These are phyloP conservation scores for Zarea fungicola DNA, from an alignment of 2,329 filamentous ascomycete species.

Conservation along the genomic window DNA sequence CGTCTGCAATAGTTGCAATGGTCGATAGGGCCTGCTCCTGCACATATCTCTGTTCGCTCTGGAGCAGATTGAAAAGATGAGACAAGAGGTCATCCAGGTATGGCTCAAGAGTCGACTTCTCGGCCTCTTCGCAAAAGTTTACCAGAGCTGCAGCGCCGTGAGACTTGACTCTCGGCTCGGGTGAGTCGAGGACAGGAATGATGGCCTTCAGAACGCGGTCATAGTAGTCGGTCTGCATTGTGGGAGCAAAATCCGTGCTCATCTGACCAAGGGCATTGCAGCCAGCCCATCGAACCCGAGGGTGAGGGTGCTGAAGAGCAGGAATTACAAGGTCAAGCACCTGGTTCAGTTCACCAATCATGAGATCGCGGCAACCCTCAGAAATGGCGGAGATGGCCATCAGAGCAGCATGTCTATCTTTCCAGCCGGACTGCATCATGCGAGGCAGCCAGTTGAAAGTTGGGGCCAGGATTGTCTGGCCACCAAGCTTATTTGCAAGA, in stretches of 20 bases:
- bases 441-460: conserved; percentile 96
- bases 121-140: conserved; percentile 98
- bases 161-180: conserved; percentile 90
- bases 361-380: conserved; percentile 90
- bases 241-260: conserved; percentile 98
- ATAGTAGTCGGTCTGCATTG: conserved; percentile 96
- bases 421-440: conserved; percentile 97
- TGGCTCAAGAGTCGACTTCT: conserved; percentile 84
- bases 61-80: conserved; percentile 79
- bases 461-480: conserved; percentile 83
- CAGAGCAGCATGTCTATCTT: conserved; percentile 89
- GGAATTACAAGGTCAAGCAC: conserved; percentile 94
- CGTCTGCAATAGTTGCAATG: conserved; percentile 98
- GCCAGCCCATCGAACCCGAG: conserved; percentile 92
- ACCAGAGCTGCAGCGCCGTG: conserved; percentile 96
- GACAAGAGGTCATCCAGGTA: conserved; percentile 85
- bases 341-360: conserved; percentile 91
- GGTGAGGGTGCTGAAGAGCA: conserved; percentile 81
- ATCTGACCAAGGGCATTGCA: conserved; percentile 99
- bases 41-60: conserved; percentile 90
- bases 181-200: conserved; percentile 83
- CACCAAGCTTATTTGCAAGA: conserved; percentile 92
- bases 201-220: conserved; percentile 82
- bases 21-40: conserved; percentile 97
- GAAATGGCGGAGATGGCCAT: conserved; percentile 99